Base-by-base conservation (phyloP, 1,284 basidiomycete species). In the Agaricales sp. region DNA sequence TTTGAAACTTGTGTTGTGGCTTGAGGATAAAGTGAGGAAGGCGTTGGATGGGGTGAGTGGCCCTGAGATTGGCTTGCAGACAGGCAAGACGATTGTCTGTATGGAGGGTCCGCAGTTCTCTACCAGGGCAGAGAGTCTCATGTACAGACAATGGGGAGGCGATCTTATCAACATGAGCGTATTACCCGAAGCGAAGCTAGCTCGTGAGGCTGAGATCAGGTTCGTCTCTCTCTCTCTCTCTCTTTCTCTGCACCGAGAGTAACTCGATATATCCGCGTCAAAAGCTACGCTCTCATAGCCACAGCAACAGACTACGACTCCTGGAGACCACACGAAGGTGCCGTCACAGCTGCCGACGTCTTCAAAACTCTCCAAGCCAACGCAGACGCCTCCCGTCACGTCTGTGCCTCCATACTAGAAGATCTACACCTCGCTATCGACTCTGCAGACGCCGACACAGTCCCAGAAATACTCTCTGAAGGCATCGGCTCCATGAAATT, bases 81-180 rank as follows among this genome's bases (percentile, higher is more conserved):
- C 77, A 16, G 82, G 77, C 43, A 94, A 89, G 71, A 87, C 82
- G 8, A 82, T 96, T 49, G 85, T 99, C 39, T 95, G 92, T 64
- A 99, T 99, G 93, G 95, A 99, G 63, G 95, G 95, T 2, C 92
- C 91, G 21, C 87, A 92, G 68, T 95, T 89, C 67, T 89, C 90
- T 49, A 99, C 95, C 3, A 75, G 95, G 30, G 96, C 95, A 18
- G 95, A 99, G 75, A 92, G 88, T 59, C 61, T 80, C 58, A 95
- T 98, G 92, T 97, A 98, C 67, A 77, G 93, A 37, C 73, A 78
- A 49, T 93, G 88, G 85, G 94, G 93, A 12, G 95, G 84, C 3
- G 93, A 96, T 66, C 73, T 96, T 59, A 95, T 96, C 70, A 94
- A 93, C 66, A 93, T 97, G 94, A 94, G 88, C 52, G 89, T 90